Conservation (phyloP, 2,329 filamentous ascomycete species). For the Microdochium paspali region DNA sequence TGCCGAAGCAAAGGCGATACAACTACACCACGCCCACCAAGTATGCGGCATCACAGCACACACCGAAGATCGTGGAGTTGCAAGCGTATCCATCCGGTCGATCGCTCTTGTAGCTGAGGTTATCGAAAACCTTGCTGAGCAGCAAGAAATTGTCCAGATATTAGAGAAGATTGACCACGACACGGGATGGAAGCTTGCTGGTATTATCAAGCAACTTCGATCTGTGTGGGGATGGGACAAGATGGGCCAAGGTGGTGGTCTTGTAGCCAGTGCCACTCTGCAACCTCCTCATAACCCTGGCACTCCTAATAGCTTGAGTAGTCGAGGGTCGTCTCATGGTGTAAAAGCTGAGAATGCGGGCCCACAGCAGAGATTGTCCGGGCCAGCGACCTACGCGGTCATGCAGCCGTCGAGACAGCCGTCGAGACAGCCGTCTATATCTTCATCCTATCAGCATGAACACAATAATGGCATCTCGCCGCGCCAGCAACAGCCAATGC, state of each 20-base stretch:
- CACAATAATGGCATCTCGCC: no score
- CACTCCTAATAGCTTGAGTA: neutral
- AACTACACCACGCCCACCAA: conserved; percentile 68
- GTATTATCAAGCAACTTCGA: conserved; percentile 64
- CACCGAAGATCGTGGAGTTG: conserved; percentile 70
- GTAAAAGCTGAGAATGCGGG: neutral
- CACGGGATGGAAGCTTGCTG: conserved; percentile 69
- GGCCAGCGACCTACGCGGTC: neutral
- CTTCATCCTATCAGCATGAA: neutral
- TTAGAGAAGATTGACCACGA: conserved; percentile 66
- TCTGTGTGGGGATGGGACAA: conserved; percentile 69
- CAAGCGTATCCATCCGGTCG: conserved; percentile 69
- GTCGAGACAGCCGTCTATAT: neutral
- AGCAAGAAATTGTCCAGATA: conserved; percentile 71
- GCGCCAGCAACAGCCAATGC: neutral
- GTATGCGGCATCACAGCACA: conserved; percentile 87
- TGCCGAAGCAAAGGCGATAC: conserved; percentile 60
- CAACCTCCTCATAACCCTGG: neutral
- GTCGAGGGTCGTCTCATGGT: neutral
- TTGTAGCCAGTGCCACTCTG: neutral
- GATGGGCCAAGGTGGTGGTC: conserved; percentile 6
- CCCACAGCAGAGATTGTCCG: neutral
- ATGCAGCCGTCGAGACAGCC: no score
- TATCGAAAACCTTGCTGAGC: conserved; percentile 59
- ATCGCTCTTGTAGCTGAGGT: conserved; percentile 70